phyloP scores from a whole-genome alignment of 208 protist genomes.

The Trypanosoma congolense region DNA sequence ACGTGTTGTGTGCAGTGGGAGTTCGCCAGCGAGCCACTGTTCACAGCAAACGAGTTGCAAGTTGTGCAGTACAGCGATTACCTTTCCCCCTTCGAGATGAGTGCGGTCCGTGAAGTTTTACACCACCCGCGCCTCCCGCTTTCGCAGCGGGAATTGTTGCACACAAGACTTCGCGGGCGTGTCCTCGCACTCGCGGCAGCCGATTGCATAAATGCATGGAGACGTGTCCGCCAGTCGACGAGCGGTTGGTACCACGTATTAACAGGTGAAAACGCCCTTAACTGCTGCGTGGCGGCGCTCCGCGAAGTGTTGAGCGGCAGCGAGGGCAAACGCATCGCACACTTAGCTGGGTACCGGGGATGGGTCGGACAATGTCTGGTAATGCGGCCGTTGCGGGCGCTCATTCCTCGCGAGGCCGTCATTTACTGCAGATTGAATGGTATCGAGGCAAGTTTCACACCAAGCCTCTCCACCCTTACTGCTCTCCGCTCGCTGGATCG shows the following conservation, averaged over 20 bases:
- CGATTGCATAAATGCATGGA: slow-evolving; percentile 24
- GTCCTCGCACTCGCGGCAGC: slow-evolving; percentile 31
- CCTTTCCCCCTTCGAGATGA: slow-evolving; percentile 25
- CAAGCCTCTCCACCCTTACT: slow-evolving; percentile 43
- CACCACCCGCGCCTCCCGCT: slow-evolving; percentile 46
- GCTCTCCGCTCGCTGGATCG: slow-evolving; percentile 45
- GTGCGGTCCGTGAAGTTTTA: slow-evolving; percentile 26
- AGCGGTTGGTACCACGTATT: slow-evolving; percentile 35
- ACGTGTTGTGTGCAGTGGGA: slow-evolving; percentile 32
- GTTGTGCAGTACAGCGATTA: slow-evolving; percentile 63
- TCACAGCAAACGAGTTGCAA: slow-evolving; percentile 29
- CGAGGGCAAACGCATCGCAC: slow-evolving; percentile 33
- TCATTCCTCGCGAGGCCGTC: slow-evolving; percentile 67
- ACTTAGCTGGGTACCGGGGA: slow-evolving; percentile 38
- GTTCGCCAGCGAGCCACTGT: slow-evolving; percentile 31
- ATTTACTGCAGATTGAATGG: slow-evolving; percentile 46
- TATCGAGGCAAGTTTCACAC: slow-evolving; percentile 46
- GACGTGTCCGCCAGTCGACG: background rate
- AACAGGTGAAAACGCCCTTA: slow-evolving; percentile 54
- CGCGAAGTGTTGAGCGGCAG: slow-evolving; percentile 53
- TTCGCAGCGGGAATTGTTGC: slow-evolving; percentile 51
- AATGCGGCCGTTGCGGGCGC: slow-evolving; percentile 49
- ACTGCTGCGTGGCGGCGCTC: slow-evolving; percentile 38
- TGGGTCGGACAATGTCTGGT: slow-evolving; percentile 34
- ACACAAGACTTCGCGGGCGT: slow-evolving; percentile 37